Evolutionary conservation across 805 yeast species (phyloP).

Genomic region (Priceomyces melissophilus): DNA sequence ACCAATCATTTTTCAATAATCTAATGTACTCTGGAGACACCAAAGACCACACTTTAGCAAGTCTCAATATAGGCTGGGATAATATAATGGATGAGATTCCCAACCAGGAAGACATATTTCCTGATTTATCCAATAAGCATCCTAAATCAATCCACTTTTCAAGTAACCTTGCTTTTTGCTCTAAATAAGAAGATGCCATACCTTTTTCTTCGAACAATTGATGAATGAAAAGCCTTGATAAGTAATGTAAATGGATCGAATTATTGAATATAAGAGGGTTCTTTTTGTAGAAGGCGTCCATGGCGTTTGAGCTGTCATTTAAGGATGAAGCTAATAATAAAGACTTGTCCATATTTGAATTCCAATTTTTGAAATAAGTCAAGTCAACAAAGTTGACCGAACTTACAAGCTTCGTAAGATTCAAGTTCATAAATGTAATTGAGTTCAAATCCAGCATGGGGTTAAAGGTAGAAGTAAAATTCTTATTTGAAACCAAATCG

Average conservation of each 20-base stretch:
- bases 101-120: slow-evolving; percentile 93
- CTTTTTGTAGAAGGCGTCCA: slow-evolving; percentile 42
- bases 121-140: slow-evolving; percentile 66
- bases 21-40: slow-evolving; percentile 60
- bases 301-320: slow-evolving; percentile 11
- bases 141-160: slow-evolving; percentile 88
- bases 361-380: slow-evolving; percentile 67
- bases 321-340: slow-evolving; percentile 57
- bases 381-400: slow-evolving; percentile 68
- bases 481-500: slow-evolving; percentile 19
- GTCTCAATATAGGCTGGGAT: slow-evolving; percentile 75
- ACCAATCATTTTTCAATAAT: slow-evolving; percentile 77
- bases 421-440: slow-evolving; percentile 51
- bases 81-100: slow-evolving; percentile 83
- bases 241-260: slow-evolving; percentile 63
- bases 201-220: slow-evolving; percentile 62
- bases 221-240: slow-evolving; percentile 64
- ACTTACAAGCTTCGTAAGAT: slow-evolving; percentile 52
- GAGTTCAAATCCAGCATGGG: slow-evolving; percentile 31
- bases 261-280: slow-evolving; percentile 81
- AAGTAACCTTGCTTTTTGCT: slow-evolving; percentile 59
- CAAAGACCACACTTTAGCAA: slow-evolving; percentile 69
- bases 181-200: slow-evolving; percentile 19
- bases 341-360: slow-evolving; percentile 75
- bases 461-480: slow-evolving; percentile 9